A percentile compares a stretch with the other conserved stretches of the same genome.
Conservation (phyloP, 371 early-diverging fungal genomes). For the Zopfochytrium polystomum region DNA sequence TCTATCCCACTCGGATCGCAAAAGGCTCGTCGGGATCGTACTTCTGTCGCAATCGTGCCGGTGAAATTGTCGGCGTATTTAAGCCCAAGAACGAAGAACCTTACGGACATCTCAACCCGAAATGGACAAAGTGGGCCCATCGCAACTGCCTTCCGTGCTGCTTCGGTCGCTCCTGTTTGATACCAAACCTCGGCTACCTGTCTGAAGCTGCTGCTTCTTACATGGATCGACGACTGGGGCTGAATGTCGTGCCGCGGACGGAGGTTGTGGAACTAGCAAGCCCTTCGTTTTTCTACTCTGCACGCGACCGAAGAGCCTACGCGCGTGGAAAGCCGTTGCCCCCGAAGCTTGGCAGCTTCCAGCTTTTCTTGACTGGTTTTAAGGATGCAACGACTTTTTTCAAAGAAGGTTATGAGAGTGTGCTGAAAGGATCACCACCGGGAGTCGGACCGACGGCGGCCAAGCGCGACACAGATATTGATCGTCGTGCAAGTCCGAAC, state of each 20-base stretch:
- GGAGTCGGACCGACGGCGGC: no score
- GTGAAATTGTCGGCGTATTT: slow-evolving; percentile 82
- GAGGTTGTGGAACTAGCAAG: slow-evolving; percentile 71
- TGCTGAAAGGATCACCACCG: no score
- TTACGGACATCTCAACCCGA: slow-evolving; percentile 84
- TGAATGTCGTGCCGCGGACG: slow-evolving; percentile 81
- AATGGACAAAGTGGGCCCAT: slow-evolving; percentile 94
- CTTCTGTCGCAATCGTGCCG: slow-evolving; percentile 70
- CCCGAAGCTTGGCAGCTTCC: slow-evolving; percentile 80
- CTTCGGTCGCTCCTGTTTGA: slow-evolving; percentile 84
- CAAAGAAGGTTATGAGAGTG: slow-evolving; percentile 39
- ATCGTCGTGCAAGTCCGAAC: no score
- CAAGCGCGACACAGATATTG: no score
- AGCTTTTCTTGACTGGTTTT: slow-evolving; percentile 77
- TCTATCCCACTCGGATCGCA: slow-evolving; percentile 60
- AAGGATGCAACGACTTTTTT: slow-evolving; percentile 81
- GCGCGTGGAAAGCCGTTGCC: slow-evolving; percentile 52
- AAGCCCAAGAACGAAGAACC: slow-evolving; percentile 95
- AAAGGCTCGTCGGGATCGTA: slow-evolving; percentile 87
- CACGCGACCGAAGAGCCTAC: slow-evolving; percentile 38
- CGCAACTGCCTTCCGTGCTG: slow-evolving; percentile 81
- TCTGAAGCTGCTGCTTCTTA: slow-evolving; percentile 83
- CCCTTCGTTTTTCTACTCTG: slow-evolving; percentile 72
- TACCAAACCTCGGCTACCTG: slow-evolving; percentile 85
- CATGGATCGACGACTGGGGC: slow-evolving; percentile 70